These are phyloP conservation scores for Berkeleyomyces basicola DNA, from an alignment of 2,329 filamentous ascomycete species.

Conservation along the genomic window DNA sequence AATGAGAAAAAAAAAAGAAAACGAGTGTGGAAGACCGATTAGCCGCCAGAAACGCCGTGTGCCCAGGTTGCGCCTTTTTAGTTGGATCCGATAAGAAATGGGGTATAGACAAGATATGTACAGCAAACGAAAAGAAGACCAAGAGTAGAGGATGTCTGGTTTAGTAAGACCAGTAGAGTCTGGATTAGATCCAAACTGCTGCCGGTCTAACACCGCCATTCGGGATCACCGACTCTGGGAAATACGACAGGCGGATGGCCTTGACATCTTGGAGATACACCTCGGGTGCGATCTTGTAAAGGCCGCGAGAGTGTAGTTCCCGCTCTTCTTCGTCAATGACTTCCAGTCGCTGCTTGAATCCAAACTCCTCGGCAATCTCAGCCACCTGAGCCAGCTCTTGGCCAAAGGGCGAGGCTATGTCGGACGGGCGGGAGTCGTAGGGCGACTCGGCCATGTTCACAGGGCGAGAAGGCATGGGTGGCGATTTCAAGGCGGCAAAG, in stretches of 20 bases:
- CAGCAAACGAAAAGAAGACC: constrained; percentile 4
- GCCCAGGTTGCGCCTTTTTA: too few species aligned
- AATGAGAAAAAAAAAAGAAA: too few species aligned
- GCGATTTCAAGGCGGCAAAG: constrained; percentile 18
- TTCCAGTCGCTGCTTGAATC: constrained; percentile 40
- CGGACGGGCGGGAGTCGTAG: constrained; percentile 18
- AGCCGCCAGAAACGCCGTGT: too few species aligned
- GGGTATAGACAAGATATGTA: constrained; percentile 9
- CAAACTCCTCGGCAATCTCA: constrained; percentile 82
- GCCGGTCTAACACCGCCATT: constrained; percentile 16
- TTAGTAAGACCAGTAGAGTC: neutral
- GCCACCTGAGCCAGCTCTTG: constrained; percentile 82
- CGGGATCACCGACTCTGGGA: constrained; percentile 23
- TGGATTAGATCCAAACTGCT: constrained; percentile 33
- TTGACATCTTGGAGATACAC: constrained; percentile 77
- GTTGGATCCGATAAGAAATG: neutral
- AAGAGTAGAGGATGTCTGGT: neutral
- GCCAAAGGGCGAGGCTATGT: constrained; percentile 56
- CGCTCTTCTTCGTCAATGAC: constrained; percentile 57
- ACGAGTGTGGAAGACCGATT: too few species aligned
- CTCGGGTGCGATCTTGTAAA: constrained; percentile 57
- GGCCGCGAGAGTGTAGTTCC: constrained; percentile 50
- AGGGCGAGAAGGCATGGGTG: constrained; percentile 19
- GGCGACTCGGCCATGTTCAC: constrained; percentile 18
- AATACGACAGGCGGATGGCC: constrained; percentile 46